Evolutionary conservation across 2,329 filamentous ascomycete species (phyloP).

Genomic region (Cryphonectria naterciae): DNA sequence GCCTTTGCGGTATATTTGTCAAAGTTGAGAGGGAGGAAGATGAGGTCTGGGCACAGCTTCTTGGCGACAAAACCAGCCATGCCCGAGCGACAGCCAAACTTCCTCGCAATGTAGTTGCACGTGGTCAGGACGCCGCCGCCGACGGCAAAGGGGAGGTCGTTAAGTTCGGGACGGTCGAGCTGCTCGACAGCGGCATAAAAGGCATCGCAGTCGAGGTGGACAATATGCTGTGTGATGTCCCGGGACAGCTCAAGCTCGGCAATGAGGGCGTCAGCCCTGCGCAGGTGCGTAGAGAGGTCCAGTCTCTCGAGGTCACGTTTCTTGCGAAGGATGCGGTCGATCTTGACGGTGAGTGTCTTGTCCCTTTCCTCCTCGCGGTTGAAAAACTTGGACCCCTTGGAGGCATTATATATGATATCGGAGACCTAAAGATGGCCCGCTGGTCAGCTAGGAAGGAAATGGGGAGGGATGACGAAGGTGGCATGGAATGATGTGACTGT

Average conservation of each 20-base stretch:
- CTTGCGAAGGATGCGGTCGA: slow-evolving; percentile 74
- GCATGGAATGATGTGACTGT: too few relatives aligned
- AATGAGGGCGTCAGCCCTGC: slow-evolving; percentile 80
- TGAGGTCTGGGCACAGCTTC: slow-evolving; percentile 86
- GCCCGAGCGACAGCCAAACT: slow-evolving; percentile 87
- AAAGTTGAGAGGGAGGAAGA: slow-evolving; percentile 84
- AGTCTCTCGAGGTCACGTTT: slow-evolving; percentile 76
- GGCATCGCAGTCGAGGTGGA: slow-evolving; percentile 96
- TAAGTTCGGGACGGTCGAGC: slow-evolving; percentile 80
- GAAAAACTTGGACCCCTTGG: slow-evolving; percentile 96
- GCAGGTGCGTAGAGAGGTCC: slow-evolving; percentile 73
- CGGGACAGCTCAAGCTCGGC: slow-evolving; percentile 76
- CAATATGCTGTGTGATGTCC: slow-evolving; percentile 81
- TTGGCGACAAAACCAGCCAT: slow-evolving; percentile 97
- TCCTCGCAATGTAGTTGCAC: slow-evolving; percentile 86
- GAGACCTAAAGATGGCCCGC: slow-evolving; percentile 65
- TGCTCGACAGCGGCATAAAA: slow-evolving; percentile 96
- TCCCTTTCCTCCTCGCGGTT: slow-evolving; percentile 86
- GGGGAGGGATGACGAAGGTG: background rate
- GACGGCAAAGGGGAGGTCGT: slow-evolving; percentile 87
- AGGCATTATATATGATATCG: slow-evolving; percentile 95
- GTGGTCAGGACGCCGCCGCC: slow-evolving; percentile 70
- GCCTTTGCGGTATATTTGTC: slow-evolving; percentile 91
- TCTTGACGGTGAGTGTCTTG: slow-evolving; percentile 81
- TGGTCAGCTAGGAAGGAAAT: slow-evolving; percentile 7